Evolutionary conservation across 768 basidiomycete species (phyloP).

Genomic region (Amanita molliuscula): DNA sequence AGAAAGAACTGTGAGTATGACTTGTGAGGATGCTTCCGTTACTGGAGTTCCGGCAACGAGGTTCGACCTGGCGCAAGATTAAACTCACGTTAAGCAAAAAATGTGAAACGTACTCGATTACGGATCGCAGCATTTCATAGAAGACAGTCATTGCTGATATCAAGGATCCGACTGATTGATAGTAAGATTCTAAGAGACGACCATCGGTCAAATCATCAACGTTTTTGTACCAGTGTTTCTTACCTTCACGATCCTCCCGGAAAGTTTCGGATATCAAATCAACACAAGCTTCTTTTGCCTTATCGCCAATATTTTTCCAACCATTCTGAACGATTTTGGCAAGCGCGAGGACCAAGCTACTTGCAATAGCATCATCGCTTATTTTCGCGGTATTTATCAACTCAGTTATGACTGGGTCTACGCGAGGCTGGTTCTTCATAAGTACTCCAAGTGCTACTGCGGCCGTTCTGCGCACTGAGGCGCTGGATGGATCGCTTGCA

Average conservation of each 20-base stretch:
- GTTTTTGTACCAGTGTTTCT: slow-evolving; percentile 4
- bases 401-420: slow-evolving; percentile 92
- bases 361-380: slow-evolving; percentile 61
- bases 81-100: slow-evolving; percentile 5
- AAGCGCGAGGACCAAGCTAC: slow-evolving; percentile 67
- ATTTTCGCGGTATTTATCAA: slow-evolving; percentile 50
- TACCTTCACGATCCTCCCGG: slow-evolving; percentile 60
- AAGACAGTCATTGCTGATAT: slow-evolving; percentile 54
- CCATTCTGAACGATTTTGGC: slow-evolving; percentile 66
- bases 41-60: slow-evolving; percentile 62
- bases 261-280: slow-evolving; percentile 78
- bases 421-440: slow-evolving; percentile 84
- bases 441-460: slow-evolving; percentile 79
- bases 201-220: slow-evolving; percentile 2
- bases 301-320: slow-evolving; percentile 66
- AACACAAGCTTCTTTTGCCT: slow-evolving; percentile 58
- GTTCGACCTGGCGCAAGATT: slow-evolving; percentile 32
- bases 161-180: slow-evolving; percentile 51
- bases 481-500: slow-evolving; percentile 67
- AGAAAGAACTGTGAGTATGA: slow-evolving; percentile 46
- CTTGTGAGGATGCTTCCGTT: slow-evolving; percentile 49
- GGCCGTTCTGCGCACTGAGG: slow-evolving; percentile 71
- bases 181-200: slow-evolving; percentile 48
- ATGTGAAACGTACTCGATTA: slow-evolving; percentile 48
- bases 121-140: slow-evolving; percentile 50